Evolutionary conservation across 2,329 filamentous ascomycete species (phyloP).

Genomic region (Helminthosporium solani): DNA sequence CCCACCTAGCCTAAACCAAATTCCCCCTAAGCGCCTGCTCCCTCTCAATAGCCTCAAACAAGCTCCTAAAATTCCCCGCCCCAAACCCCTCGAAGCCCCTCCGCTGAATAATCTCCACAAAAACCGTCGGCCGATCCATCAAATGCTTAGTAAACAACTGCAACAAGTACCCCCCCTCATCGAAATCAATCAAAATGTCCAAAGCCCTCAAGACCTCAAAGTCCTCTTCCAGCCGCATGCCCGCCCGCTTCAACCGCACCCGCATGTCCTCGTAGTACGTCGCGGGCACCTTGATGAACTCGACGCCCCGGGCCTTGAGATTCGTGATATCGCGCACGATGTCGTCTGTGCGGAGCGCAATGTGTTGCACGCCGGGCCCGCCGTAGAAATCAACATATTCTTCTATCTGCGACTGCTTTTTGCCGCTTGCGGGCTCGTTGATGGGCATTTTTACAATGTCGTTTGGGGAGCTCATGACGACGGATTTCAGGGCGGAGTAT

Average conservation of each 20-base stretch:
- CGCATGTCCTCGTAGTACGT: slow-evolving; percentile 83
- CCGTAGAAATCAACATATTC: slow-evolving; percentile 85
- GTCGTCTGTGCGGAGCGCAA: slow-evolving; percentile 78
- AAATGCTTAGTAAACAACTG: slow-evolving; percentile 69
- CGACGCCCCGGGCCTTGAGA: slow-evolving; percentile 80
- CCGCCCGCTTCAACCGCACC: slow-evolving; percentile 65
- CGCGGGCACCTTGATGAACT: slow-evolving; percentile 87
- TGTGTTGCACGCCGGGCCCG: slow-evolving; percentile 89
- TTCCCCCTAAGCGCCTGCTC: slow-evolving; percentile 88
- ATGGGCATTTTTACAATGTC: slow-evolving; percentile 96
- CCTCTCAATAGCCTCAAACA: slow-evolving; percentile 93
- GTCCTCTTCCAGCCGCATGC: slow-evolving; percentile 69
- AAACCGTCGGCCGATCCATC: slow-evolving; percentile 92
- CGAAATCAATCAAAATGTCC: slow-evolving; percentile 92
- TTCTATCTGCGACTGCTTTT: slow-evolving; percentile 92
- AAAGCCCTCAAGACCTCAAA: slow-evolving; percentile 73
- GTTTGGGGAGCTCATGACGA: slow-evolving; percentile 87
- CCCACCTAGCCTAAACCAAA: too few species aligned
- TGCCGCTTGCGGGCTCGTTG: slow-evolving; percentile 89
- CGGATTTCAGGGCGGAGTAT: slow-evolving; percentile 81
- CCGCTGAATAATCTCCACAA: slow-evolving; percentile 93
- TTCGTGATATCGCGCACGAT: slow-evolving; percentile 77
- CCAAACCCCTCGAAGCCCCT: slow-evolving; percentile 90
- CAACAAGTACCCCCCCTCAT: slow-evolving; percentile 82
- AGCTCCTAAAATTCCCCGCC: slow-evolving; percentile 90